Base-by-base conservation (phyloP, 2,329 filamentous ascomycete species). In the Fusarium dimerum region DNA sequence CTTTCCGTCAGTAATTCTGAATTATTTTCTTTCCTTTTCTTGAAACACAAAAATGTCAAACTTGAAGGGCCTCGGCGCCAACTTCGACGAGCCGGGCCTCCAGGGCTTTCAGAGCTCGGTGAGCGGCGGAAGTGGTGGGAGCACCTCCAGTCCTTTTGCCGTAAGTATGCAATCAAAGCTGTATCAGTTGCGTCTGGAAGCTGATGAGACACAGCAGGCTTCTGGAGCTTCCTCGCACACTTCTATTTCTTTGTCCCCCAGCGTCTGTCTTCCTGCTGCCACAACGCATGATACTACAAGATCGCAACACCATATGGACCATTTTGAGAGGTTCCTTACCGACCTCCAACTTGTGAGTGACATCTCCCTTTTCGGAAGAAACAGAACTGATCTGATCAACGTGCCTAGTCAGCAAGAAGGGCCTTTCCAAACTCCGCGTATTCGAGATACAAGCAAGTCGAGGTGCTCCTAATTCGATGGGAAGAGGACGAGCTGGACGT, bases 401-500 rank as follows among this genome's bases (percentile, higher is more conserved):
- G 11, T 3, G 8, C 17, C 10, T 9, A 65, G 62, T 55, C 62
- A 10, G 62, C 62, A 15, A 61, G 60, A 29, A 52, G 61, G 18
- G 62, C 62, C 11, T 65, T 65, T 15, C 62, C 62, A 13, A 65
- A 65, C 39, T 64, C 62, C 17, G 54, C 54, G 6, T 65, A 65
- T 47, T 65, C 62, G 44, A 55, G 62, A 20, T 65, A 65, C 10
- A 62, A 41, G 39, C 57, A 65, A n/a, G 61, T 65, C 18, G 54
- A 65, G 17, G 62, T 62, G 18, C 41, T 65, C 29, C 48, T 65
- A n/a, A 62, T 64, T 46, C 57, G 56, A 42, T 65, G 62, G 62
- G 62, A 65, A 40, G 62, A 65, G 42, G 62, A 65, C 12, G 62
- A 65, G 20, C 62, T 65, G 12, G 59, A 65, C 6, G 62, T 65